Evolutionary conservation across 495 filamentous ascomycete genomes (phyloP).

Genomic region (Aspergillus wentii): DNA sequence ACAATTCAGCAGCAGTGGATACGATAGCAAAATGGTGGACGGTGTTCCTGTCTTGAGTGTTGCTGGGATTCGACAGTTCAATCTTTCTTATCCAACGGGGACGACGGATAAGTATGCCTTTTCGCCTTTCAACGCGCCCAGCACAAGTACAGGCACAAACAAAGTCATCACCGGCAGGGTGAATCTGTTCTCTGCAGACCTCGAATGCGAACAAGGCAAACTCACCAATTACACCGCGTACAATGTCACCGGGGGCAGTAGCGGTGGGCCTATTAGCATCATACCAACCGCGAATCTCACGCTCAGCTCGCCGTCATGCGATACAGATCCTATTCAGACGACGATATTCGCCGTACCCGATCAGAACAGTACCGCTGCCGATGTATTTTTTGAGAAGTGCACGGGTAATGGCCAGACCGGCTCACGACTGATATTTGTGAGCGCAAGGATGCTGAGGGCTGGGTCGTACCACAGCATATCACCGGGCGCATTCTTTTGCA

Average conservation of each 20-base stretch:
- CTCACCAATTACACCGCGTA: no score
- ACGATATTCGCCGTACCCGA: no score
- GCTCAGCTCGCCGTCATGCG: not conserved
- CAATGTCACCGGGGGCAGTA: no score
- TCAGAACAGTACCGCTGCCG: slow-evolving; percentile 1
- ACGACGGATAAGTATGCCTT: slow-evolving; percentile 9
- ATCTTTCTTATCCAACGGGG: slow-evolving; percentile 2
- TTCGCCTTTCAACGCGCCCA: slow-evolving; percentile 1
- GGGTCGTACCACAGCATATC: not conserved
- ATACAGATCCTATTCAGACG: no score
- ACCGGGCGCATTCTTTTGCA: slow-evolving; percentile 1
- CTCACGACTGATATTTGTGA: not conserved
- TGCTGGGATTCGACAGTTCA: not conserved
- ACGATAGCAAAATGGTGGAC: not conserved
- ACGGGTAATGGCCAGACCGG: not conserved
- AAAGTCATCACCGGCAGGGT: slow-evolving; percentile 1
- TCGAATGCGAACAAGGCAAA: not conserved
- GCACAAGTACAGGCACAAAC: not conserved
- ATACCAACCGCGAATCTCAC: no score
- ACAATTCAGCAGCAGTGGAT: not conserved
- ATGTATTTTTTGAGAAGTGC: slow-evolving; percentile 2
- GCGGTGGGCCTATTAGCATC: no score
- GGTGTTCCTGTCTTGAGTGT: slow-evolving; percentile 1
- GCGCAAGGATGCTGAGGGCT: slow-evolving; percentile 2
- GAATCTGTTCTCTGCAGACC: slow-evolving; percentile 2